These are phyloP conservation scores for Huntiella omanensis DNA, from an alignment of 2,329 filamentous ascomycete genomes.

Conservation along the genomic window DNA sequence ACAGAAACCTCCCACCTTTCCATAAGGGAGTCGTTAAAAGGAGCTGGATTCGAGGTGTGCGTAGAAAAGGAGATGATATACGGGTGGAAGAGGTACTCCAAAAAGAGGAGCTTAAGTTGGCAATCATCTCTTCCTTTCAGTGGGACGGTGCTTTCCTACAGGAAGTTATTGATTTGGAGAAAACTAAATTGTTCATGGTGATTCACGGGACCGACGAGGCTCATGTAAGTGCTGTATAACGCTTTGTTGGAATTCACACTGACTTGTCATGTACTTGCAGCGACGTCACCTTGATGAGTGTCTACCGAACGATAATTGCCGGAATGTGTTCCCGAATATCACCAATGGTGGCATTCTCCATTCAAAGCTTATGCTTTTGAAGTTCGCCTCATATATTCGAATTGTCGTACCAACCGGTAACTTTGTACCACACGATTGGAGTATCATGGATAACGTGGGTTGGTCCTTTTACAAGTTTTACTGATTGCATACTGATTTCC, in stretches of 20 bases:
- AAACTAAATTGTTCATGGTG: slow-evolving; percentile 43
- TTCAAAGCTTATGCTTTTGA: slow-evolving; percentile 84
- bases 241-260: background rate
- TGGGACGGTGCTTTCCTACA: slow-evolving; percentile 71
- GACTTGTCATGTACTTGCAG: slow-evolving; percentile 16
- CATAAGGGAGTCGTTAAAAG: slow-evolving; percentile 54
- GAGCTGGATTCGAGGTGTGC: slow-evolving; percentile 53
- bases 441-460: slow-evolving; percentile 65
- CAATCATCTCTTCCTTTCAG: slow-evolving; percentile 70
- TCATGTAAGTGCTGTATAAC: slow-evolving; percentile 24
- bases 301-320: slow-evolving; percentile 33
- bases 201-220: slow-evolving; percentile 33
- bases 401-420: slow-evolving; percentile 81
- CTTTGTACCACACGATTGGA: slow-evolving; percentile 72
- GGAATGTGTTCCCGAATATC: slow-evolving; percentile 72
- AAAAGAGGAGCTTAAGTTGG: slow-evolving; percentile 49
- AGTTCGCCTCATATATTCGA: slow-evolving; percentile 52
- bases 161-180: slow-evolving; percentile 42
- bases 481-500: background rate
- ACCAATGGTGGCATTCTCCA: slow-evolving; percentile 63
- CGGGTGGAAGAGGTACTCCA: slow-evolving; percentile 77
- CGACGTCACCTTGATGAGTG: slow-evolving; percentile 30
- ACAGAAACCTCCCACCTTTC: slow-evolving; percentile 18
- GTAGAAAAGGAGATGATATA: slow-evolving; percentile 50
- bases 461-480: background rate